Base-by-base conservation (phyloP, 176 grass and related monocot species). In the Aegilops speltoides region DNA sequence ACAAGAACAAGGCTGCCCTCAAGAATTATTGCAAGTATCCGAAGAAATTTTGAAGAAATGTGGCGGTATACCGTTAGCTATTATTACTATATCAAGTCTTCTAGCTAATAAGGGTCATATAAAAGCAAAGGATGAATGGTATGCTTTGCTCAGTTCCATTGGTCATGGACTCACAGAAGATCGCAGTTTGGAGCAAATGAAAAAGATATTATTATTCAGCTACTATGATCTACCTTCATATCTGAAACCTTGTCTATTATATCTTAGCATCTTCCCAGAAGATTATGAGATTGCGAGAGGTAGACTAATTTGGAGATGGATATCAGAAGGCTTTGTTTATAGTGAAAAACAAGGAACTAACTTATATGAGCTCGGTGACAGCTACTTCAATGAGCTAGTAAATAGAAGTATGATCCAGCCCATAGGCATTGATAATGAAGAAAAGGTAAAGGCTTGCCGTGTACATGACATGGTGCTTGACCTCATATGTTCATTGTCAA, bases 141-240 rank as follows among this genome's bases (percentile, higher is more conserved):
- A 70, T 70, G 1, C 0, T 38, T 70, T 70, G 32, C 68, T 70
- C 9, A 22, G 0, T 37, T 70, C 68, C 68, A 38, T 70, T 11
- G 68, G 33, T 11, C 33, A 9, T 70, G 68, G 68, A 37, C 68
- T 70, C 8, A 37, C 32, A n/a, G 68, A 70, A 70, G 33, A 70
- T 37, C 33, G 1, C 1, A 70, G 19, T 22, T 22, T 70, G 68
- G 19, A 70, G 4, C 3, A 70, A 17, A 70, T 38, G 68, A 70
- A 70, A 4, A 70, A 70, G 8, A 70, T 70, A 43, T 43, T 70
- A 37, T 70, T 70, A n/a, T 70, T 70, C 8, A 70, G 68, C 68
- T 70, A 70, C 1, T 11, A 70, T 70, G 68, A 70, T 70, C 17
- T 70, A 37, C 68, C 68, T 11, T 70, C 4, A 3, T n/a, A 38